Evolutionary conservation across 768 basidiomycete species (phyloP), one percentile per base, ranked within the genome.

Genomic region (Suillus fuscotomentosus): DNA sequence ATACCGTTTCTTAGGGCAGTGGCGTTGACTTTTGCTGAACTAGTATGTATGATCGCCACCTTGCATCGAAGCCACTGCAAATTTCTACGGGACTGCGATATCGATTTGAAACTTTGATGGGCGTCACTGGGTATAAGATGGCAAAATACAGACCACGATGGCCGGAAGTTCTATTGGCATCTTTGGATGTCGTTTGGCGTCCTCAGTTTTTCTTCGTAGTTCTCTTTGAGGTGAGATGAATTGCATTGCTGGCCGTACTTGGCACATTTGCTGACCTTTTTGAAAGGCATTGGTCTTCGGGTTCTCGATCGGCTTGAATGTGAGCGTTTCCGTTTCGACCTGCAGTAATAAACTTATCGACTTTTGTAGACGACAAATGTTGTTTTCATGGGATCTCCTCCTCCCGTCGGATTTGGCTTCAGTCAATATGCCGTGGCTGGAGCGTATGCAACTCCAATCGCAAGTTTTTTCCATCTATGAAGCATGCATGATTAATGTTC

Each of bases 341-440:
- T 20, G 51, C 17, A 17, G 27, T 34, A 10, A 53, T 31, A 20
- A 4, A 31, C 15, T 31, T 17, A 1, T 3, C 14, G 3, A 34
- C 42, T 39, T 41, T 22, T 7, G 10, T 62, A 86, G 80, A 82
- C 83, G 20, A 88, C 86, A 11, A 84, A 83, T 43, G 84, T 81
- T 0, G 83, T 86, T 5, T 86, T 86, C 72, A 71, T 86, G 5
- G 84, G 81, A 3, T 73, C 76, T 2, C 80, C 83, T 0, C 67
- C 75, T 0, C 84, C 85, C 0, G 65, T 75, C 4, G 86, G 84
- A 0, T 86, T 81, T 62, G 84, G 82, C 2, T 82, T 81, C 69
- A 75, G 66, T 41, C 77, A 76, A 63, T 76, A 78, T 65, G 70
- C 74, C 4, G 75, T 81, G n/a, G 76, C 84, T 11, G 82, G 80